Base-by-base conservation (phyloP, 495 filamentous ascomycete species). In the Stereocaulon alpinum region DNA sequence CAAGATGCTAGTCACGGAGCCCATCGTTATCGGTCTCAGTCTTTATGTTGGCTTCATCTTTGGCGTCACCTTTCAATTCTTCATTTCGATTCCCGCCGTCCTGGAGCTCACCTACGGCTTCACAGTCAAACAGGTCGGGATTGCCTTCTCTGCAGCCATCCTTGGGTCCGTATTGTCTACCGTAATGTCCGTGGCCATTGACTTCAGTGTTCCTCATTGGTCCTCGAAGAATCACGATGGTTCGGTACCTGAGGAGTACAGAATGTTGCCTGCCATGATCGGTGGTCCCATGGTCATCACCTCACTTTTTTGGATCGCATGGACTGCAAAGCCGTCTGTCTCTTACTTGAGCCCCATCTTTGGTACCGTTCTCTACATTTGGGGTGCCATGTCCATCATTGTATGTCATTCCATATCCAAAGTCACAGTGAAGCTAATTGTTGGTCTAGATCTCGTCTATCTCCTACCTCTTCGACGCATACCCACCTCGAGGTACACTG, bases 331-430 rank as follows among this genome's bases (percentile, higher is more conserved):
- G 60, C 54, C 66, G 15, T 56, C 43, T 12, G 43, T 64, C 12
- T 53, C 62, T 48, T 63, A 54, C 47, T 20, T 60, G 29, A 59
- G 55, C 34, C 66, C 66, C 22, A 66, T 68, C n/a, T 56, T 61
- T 24, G 73, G 79, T 17, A 81, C 81, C 5, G 66, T 82, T 2
- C 77, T 82, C 6, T 86, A 86, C 67, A 80, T 81, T 4, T 84
- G 77, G 77, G 83, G 81, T 1, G 82, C 78, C 66, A 66, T 83
- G 29, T 72, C 69, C 56, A 65, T 83, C n/a, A 81, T 82, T 59
- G 70, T 75, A 63, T 66, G 69, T 55, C 57, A 17, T 2, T 4
- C 20, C 41, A 15, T 14, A 9, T 40, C 10, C 10, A n/a, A 6
- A 3, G 17, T 4, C 27, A 11, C 10, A 48, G n/a, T 20, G 22